phyloP scores from a whole-genome alignment of 257 asterid species.

The Plantago ovata region DNA sequence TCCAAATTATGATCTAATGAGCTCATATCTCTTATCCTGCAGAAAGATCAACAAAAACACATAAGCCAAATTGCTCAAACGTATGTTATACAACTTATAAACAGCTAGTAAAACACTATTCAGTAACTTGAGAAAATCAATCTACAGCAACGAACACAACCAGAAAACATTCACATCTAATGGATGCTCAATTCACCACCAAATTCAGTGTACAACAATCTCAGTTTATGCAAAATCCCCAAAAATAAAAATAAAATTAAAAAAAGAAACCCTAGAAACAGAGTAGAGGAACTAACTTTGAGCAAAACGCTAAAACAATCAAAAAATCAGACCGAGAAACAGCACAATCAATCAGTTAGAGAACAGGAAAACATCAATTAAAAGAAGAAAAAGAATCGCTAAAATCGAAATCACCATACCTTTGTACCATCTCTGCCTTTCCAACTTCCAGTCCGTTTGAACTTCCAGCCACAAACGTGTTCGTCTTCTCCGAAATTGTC shows the following conservation, averaged over 20 bases:
- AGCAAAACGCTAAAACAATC: neutral
- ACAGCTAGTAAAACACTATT: too few relatives aligned
- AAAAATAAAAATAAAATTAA: too few relatives aligned
- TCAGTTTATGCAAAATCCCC: too few relatives aligned
- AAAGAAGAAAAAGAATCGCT: neutral
- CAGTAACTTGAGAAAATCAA: too few relatives aligned
- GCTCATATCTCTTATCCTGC: constrained; percentile 26
- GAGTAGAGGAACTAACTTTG: neutral
- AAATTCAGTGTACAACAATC: too few relatives aligned
- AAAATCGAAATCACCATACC: constrained; percentile 27
- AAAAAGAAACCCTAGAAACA: neutral
- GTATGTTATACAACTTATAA: too few relatives aligned
- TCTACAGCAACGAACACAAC: too few relatives aligned
- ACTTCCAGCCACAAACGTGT: neutral
- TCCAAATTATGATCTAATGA: constrained; percentile 13
- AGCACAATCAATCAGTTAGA: neutral
- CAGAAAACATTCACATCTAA: too few relatives aligned
- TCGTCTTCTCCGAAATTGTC: neutral
- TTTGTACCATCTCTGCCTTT: constrained; percentile 12
- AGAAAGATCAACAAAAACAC: neutral
- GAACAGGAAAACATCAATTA: neutral
- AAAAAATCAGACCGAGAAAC: neutral
- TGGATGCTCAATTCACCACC: too few relatives aligned
- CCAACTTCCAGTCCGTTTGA: neutral
- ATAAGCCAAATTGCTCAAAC: neutral